Evolutionary conservation across 2,329 filamentous ascomycete genomes (phyloP).

Genomic region (Aureobasidium sp.): DNA sequence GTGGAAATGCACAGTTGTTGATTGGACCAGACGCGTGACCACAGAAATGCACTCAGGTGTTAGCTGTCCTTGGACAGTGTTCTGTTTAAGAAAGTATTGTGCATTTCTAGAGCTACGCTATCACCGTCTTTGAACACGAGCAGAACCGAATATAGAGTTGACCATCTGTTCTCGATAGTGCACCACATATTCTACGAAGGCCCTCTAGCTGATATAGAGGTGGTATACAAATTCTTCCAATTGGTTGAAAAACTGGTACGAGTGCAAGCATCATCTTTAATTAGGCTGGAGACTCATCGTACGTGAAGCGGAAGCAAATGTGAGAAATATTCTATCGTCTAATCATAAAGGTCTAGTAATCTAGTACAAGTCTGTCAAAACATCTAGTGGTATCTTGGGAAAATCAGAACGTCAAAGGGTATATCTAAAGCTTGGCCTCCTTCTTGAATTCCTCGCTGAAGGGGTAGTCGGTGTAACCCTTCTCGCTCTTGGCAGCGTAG

Average conservation of each 20-base stretch:
- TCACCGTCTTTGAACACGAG: no score
- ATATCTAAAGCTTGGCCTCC: constrained; percentile 16
- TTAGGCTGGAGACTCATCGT: background rate
- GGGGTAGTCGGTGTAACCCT: constrained; percentile 37
- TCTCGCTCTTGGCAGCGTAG: constrained; percentile 32
- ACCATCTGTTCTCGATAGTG: no score
- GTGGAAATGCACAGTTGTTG: no score
- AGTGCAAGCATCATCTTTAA: background rate
- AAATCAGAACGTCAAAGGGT: background rate
- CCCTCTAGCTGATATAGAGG: no score
- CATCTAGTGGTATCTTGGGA: background rate
- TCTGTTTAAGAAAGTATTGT: background rate
- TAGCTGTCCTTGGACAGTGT: background rate
- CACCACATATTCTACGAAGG: no score
- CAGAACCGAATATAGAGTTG: no score
- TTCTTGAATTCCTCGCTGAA: constrained; percentile 29
- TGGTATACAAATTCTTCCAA: background rate
- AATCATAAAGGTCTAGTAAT: background rate
- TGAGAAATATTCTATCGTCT: background rate
- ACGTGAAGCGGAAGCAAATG: background rate
- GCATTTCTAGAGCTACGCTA: background rate
- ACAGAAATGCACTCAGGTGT: background rate
- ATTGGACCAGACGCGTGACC: no score
- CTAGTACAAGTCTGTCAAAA: background rate
- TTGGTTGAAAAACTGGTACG: background rate